Conservation (phyloP, 441 rosid genomes). For the Geranium incanum region DNA sequence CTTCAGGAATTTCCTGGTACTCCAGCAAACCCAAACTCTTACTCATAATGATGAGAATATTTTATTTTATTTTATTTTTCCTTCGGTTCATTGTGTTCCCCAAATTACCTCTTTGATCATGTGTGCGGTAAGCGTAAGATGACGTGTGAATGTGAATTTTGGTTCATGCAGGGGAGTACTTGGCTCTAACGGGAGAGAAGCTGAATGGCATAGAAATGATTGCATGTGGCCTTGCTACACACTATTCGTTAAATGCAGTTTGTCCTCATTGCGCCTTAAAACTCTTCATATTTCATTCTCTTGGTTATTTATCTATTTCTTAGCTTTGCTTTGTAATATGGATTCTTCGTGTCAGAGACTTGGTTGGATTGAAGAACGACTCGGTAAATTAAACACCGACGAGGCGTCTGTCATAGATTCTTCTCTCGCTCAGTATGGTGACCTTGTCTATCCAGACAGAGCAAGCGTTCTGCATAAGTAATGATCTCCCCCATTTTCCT, state of each 20-base stretch:
- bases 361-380: conserved; percentile 61
- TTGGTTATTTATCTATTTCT: conserved; percentile 15
- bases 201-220: conserved; percentile 81
- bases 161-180: conserved; percentile 56
- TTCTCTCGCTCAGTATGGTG: conserved; percentile 80
- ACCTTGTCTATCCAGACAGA: conserved; percentile 67
- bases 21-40: too few species aligned
- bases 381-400: conserved; percentile 73
- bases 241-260: conserved; percentile 59
- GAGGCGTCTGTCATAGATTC: conserved; percentile 60
- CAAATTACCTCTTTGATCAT: neutral
- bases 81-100: neutral
- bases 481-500: conserved; percentile 5
- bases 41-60: neutral
- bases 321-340: neutral
- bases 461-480: conserved; percentile 59
- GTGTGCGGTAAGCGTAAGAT: neutral
- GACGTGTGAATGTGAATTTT: conserved; percentile 2
- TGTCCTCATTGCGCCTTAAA: conserved; percentile 24
- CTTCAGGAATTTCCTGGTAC: neutral
- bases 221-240: conserved; percentile 87
- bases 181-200: conserved; percentile 81
- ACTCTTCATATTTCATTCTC: conserved; percentile 10
- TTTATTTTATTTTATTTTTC: too few species aligned
- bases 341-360: conserved; percentile 50